A percentile compares a stretch with the other conserved stretches of the same genome.
These are phyloP conservation scores for Globisporangium viniferum DNA, from an alignment of 352 stramenopile genomes.

Conservation along the genomic window DNA sequence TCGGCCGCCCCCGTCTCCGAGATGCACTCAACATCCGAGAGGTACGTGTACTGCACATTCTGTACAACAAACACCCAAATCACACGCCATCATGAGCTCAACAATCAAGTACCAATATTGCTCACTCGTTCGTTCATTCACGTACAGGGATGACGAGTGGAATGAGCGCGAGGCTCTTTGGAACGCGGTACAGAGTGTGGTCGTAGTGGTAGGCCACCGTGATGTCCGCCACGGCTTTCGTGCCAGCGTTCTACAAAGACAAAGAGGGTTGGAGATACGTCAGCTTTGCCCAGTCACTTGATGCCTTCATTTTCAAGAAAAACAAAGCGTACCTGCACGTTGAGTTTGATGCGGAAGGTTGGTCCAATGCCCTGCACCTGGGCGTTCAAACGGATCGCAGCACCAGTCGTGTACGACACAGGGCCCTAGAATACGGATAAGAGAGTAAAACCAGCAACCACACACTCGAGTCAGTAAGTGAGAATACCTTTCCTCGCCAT, in stretches of 20 bases:
- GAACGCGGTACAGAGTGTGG: slow-evolving; percentile 63
- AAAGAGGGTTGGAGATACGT: not conserved
- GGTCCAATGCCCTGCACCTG: slow-evolving; percentile 81
- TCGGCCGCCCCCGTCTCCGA: slow-evolving; percentile 65
- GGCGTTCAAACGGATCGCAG: slow-evolving; percentile 75
- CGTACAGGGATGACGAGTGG: slow-evolving; percentile 71
- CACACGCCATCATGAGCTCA: not conserved
- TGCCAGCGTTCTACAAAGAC: slow-evolving; percentile 50
- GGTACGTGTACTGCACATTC: slow-evolving; percentile 74
- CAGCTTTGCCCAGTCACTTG: not conserved
- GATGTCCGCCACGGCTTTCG: slow-evolving; percentile 61
- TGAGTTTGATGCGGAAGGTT: slow-evolving; percentile 80
- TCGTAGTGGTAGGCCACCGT: slow-evolving; percentile 78
- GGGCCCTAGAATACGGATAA: slow-evolving; percentile 32
- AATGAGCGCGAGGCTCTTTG: slow-evolving; percentile 61
- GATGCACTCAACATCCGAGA: slow-evolving; percentile 68
- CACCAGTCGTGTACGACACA: slow-evolving; percentile 67
- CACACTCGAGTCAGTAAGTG: not conserved
- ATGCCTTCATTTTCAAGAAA: not conserved
- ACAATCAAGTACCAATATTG: slow-evolving; percentile 1
- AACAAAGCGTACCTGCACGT: slow-evolving; percentile 47
- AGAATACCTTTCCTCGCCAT: not conserved
- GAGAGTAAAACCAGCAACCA: not conserved
- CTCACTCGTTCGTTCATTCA: not conserved
- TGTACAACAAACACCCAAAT: slow-evolving; percentile 17